Evolutionary conservation across 2,329 filamentous ascomycete genomes (phyloP).

Genomic region (Microcyclosporella mali): DNA sequence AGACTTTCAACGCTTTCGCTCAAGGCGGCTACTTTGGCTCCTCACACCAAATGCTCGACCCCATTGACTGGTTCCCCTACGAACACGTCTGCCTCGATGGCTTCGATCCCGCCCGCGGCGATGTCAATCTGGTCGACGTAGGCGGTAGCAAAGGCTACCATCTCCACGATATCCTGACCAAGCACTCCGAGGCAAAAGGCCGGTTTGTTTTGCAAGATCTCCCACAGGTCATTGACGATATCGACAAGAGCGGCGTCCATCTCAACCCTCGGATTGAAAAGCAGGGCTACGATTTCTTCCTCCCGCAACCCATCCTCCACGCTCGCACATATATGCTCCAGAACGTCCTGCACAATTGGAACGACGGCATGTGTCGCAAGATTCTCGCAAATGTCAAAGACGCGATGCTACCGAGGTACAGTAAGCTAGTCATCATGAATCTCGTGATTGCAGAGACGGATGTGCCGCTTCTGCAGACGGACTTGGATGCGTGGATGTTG

Average conservation of each 20-base stretch:
- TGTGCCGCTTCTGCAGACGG: conserved; percentile 6
- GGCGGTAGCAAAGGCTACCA: conserved; percentile 16
- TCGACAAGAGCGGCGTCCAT: neutral
- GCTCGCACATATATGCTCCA: conserved; percentile 5
- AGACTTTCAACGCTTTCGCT: conserved; percentile 18
- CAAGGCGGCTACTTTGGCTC: conserved; percentile 15
- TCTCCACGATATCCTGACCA: conserved; percentile 6
- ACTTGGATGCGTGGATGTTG: conserved; percentile 5
- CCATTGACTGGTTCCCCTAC: conserved; percentile 13
- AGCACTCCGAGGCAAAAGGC: conserved; percentile 8
- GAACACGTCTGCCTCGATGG: conserved; percentile 11
- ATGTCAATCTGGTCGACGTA: conserved; percentile 16
- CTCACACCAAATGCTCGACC: neutral
- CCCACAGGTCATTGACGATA: conserved; percentile 9
- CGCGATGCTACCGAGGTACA: conserved; percentile 8
- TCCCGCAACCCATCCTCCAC: conserved; percentile 6
- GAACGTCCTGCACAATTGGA: conserved; percentile 14
- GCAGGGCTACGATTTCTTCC: conserved; percentile 10
- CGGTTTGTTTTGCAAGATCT: conserved; percentile 14
- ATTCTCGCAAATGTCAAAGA: conserved; percentile 5
- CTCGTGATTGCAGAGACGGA: conserved; percentile 22
- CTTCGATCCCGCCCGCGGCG: conserved; percentile 15
- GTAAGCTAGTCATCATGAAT: conserved; percentile 16
- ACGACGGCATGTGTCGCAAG: conserved; percentile 4
- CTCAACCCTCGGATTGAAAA: conserved; percentile 3